Percentiles rank a stretch among this genome's conserved stretches.
phyloP scores from a whole-genome alignment of 2,329 filamentous ascomycete genomes.

The Meredithiella fracta region DNA sequence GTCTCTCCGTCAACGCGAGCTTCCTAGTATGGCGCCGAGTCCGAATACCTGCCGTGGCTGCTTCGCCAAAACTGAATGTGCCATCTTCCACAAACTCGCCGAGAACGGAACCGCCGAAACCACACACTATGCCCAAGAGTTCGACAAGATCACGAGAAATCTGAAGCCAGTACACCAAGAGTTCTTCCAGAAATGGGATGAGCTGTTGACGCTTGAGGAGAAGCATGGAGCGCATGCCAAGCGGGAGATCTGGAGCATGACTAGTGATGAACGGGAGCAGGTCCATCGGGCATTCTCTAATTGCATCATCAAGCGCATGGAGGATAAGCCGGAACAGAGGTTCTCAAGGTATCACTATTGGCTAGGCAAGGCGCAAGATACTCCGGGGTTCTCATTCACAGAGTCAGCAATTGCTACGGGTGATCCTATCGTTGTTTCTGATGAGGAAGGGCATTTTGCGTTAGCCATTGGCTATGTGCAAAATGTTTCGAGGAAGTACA shows the following conservation, averaged over 20 bases:
- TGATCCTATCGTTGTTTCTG: slow-evolving; percentile 90
- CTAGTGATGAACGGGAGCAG: slow-evolving; percentile 73
- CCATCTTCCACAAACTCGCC: slow-evolving; percentile 80
- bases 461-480: slow-evolving; percentile 84
- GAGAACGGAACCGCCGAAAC: slow-evolving; percentile 69
- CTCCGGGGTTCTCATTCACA: slow-evolving; percentile 59
- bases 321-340: slow-evolving; percentile 52
- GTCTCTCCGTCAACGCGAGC: slow-evolving; percentile 63
- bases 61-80: slow-evolving; percentile 81
- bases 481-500: slow-evolving; percentile 53
- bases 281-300: slow-evolving; percentile 80
- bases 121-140: slow-evolving; percentile 66
- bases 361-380: slow-evolving; percentile 53
- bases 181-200: slow-evolving; percentile 93
- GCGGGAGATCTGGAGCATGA: slow-evolving; percentile 89
- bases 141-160: slow-evolving; percentile 63
- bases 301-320: slow-evolving; percentile 43
- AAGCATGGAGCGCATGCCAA: slow-evolving; percentile 74
- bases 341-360: slow-evolving; percentile 87
- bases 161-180: slow-evolving; percentile 57
- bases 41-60: slow-evolving; percentile 70
- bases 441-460: slow-evolving; percentile 88
- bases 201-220: slow-evolving; percentile 84
- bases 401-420: slow-evolving; percentile 78
- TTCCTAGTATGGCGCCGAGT: slow-evolving; percentile 75